phyloP scores from a whole-genome alignment of 345 rosid genomes.

The Populus deltoides region DNA sequence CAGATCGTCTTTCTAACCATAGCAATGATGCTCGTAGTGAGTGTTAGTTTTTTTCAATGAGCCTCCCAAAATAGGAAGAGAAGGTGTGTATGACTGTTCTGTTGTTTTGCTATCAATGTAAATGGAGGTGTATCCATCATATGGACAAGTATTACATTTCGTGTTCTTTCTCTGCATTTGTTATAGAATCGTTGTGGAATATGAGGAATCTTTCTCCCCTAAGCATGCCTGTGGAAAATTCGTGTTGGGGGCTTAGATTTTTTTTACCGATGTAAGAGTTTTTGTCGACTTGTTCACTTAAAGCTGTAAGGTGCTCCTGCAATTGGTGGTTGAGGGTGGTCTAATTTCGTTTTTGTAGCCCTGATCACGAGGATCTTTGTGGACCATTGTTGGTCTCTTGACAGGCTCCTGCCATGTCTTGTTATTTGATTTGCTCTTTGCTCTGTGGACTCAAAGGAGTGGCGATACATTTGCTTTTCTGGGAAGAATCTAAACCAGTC shows the following conservation, averaged over 20 bases:
- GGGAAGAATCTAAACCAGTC: no score
- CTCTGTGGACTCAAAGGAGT: no score
- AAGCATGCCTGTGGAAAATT: neutral
- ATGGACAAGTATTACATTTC: neutral
- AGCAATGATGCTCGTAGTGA: neutral
- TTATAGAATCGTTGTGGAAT: neutral
- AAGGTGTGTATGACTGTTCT: neutral
- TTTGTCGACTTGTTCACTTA: neutral
- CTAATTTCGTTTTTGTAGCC: neutral
- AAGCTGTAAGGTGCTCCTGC: neutral
- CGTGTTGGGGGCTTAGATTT: neutral
- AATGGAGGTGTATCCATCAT: neutral
- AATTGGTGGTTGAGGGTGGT: neutral
- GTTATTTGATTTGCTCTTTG: neutral
- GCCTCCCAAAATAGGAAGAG: conserved; percentile 1
- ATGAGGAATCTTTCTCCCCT: neutral
- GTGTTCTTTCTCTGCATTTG: neutral
- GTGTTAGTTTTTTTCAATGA: neutral
- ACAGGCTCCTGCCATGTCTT: neutral
- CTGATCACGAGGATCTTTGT: neutral
- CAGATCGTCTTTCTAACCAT: neutral
- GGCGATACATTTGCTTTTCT: no score
- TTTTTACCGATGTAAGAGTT: neutral
- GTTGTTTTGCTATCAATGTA: neutral
- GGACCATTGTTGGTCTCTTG: neutral